These are phyloP conservation scores for Hanseniaspora thailandica DNA, from an alignment of 805 yeast species.

Conservation along the genomic window DNA sequence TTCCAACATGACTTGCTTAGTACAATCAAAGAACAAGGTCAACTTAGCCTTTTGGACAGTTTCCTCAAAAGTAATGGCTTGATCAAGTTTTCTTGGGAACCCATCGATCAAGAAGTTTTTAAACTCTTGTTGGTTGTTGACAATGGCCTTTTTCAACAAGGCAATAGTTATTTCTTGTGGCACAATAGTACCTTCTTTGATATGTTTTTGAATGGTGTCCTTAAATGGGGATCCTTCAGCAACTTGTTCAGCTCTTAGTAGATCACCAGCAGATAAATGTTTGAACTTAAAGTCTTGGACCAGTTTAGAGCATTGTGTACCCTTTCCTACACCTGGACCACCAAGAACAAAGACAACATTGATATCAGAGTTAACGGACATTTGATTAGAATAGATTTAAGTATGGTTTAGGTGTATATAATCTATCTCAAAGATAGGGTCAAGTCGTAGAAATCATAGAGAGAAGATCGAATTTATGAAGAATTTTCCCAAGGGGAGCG, in stretches of 20 bases:
- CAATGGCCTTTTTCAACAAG: conserved; percentile 67
- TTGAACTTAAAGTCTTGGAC: conserved; percentile 72
- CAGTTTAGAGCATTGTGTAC: conserved; percentile 84
- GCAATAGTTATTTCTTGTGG: conserved; percentile 88
- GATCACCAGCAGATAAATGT: conserved; percentile 93
- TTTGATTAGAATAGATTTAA: conserved; percentile 19
- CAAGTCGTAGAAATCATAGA: too few species aligned
- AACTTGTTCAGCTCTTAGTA: conserved; percentile 80
- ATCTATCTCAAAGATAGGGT: too few species aligned
- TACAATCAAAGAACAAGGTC: conserved; percentile 69
- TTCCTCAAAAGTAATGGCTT: conserved; percentile 84
- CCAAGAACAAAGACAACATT: conserved; percentile 85
- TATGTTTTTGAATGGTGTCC: conserved; percentile 68
- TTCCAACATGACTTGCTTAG: conserved; percentile 68
- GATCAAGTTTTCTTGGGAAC: conserved; percentile 97
- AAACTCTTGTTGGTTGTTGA: conserved; percentile 42
- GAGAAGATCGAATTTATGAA: too few species aligned
- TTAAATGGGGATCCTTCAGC: conserved; percentile 78
- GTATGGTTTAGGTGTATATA: conserved; percentile 34
- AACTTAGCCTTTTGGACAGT: conserved; percentile 58
- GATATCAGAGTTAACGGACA: conserved; percentile 43
- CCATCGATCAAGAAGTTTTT: conserved; percentile 77
- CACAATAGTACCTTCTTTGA: conserved; percentile 80
- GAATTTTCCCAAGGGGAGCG: too few species aligned
- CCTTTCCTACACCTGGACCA: conserved; percentile 97